A percentile compares a stretch with the other conserved stretches of the same genome.
Conservation (phyloP, 495 filamentous ascomycete genomes). For the Recurvomyces mirabilis region DNA sequence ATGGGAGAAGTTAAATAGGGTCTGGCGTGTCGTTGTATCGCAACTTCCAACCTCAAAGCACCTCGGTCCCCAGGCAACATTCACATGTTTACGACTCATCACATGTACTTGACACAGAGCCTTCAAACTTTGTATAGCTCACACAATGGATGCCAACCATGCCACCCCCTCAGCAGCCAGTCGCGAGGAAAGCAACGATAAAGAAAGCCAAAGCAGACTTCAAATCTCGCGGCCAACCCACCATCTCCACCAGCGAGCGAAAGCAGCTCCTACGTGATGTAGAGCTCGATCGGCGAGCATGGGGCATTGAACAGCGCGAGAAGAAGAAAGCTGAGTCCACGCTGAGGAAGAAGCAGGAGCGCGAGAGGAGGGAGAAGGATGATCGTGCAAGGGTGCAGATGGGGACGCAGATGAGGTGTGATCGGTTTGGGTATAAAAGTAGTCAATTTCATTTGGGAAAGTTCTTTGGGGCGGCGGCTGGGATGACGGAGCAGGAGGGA, state of each 20-base stretch:
- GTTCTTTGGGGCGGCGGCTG: slow-evolving; percentile 10
- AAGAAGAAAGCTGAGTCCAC: slow-evolving; percentile 16
- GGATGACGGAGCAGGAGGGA: not conserved
- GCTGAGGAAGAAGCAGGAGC: slow-evolving; percentile 17
- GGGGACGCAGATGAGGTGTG: slow-evolving; percentile 9
- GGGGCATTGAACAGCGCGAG: slow-evolving; percentile 15
- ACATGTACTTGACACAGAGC: too few relatives aligned
- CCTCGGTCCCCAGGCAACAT: too few relatives aligned
- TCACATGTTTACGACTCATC: too few relatives aligned
- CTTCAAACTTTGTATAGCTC: too few relatives aligned
- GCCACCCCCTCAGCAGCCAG: not conserved
- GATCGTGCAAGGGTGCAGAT: slow-evolving; percentile 3
- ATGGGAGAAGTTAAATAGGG: too few relatives aligned
- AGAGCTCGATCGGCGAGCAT: slow-evolving; percentile 22
- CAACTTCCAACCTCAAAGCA: too few relatives aligned
- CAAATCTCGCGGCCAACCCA: slow-evolving; percentile 16
- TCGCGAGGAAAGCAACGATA: slow-evolving; percentile 7
- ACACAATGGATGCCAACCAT: too few relatives aligned
- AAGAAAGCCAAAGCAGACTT: slow-evolving; percentile 22
- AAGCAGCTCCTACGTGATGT: slow-evolving; percentile 19
- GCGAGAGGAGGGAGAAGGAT: slow-evolving; percentile 17
- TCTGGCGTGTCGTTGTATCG: too few relatives aligned
- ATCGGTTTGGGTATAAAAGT: slow-evolving; percentile 17
- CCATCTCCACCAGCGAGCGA: slow-evolving; percentile 18
- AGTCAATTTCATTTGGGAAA: slow-evolving; percentile 19